Evolutionary conservation across 106 monocot species (phyloP), one percentile per base, ranked within the genome.

Genomic region (Posidonia australis): DNA sequence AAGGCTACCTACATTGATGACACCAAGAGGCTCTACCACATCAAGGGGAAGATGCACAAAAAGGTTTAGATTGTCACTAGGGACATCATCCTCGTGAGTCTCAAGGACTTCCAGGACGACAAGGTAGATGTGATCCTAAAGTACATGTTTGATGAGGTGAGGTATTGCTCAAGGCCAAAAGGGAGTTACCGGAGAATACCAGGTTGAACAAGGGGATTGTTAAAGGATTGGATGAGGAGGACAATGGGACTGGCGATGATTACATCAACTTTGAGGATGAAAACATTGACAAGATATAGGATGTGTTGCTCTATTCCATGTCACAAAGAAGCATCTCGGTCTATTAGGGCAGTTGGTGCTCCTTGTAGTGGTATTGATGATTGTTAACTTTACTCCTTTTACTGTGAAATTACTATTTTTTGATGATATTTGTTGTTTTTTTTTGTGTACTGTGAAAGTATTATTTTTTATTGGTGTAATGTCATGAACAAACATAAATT

Each of bases 181-280:
- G 84, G 3, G 84, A 84, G 71, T 66, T 84, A 1, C 84, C 80
- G 13, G 84, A 84, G 41, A 74, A 58, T 58, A 77, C 77, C 23
- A 70, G 80, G 54, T 73, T 84, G 61, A 84, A 84, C 74, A 80
- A 84, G 63, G 84, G 84, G 24, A 77, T 84, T 63, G 73, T 74
- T 51, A 80, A 43, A n/a, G n/a, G n/a, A n/a, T n/a, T n/a, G n/a
- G n/a, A n/a, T n/a, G n/a, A n/a, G n/a, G n/a, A n/a, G n/a, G 84
- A 84, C 10, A 77, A 84, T 1, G 80, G 74, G 13, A 67, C 66
- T 20, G 80, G 63, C 2, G 77, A 80, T 17, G 84, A 84, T 44
- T 84, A 80, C 71, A 75, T 84, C 71, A 80, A 84, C 58, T 84
- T 84, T 27, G 84, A 84, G 63, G 84, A 84, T 64, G 84, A 84